Evolutionary conservation across 2,329 filamentous ascomycete species (phyloP), one percentile per base, ranked within the genome.

Genomic region (Fusarium goolgardi): DNA sequence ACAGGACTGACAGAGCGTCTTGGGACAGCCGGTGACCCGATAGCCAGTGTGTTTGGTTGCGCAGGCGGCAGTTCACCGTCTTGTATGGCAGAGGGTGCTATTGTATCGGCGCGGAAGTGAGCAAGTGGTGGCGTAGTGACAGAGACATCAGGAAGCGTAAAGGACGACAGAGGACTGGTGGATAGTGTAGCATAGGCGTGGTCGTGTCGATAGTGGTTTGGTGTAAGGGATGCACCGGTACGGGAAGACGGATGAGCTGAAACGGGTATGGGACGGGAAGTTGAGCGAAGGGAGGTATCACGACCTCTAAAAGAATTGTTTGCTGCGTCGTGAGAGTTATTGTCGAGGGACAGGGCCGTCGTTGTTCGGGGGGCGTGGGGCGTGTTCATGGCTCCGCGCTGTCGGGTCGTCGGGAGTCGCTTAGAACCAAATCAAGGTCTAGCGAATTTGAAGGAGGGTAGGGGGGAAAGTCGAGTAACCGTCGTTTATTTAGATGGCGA

Each of bases 11-110:
- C 50, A 20, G 68, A 64, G 18, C 60, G 63, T 51, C 59, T 61
- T 21, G 65, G 64, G 25, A 56, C 35, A 37, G 62, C 50, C 39
- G 52, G 66, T 35, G 65, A 59, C 20, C 55, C 54, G 34, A 66
- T 53, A 29, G 59, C 37, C 39, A 74, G 53, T 27, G 51, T 40
- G 34, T 27, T 54, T 41, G 61, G 31, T n/a, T 71, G 67, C 29
- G 59, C 40, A 21, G 63, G 60, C 12, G 70, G 68, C 10, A 72
- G 52, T 50, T 72, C 70, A 50, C 55, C 55, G 25, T 73, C 63
- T 25, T 70, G 63, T 32, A 69, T 60, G 5, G 73, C 65, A 21
- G 84, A 80, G 6, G 76, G 73, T 41, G 73, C 69, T 69, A 76
- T 74, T 41, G 76, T 75, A 47, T 67, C 71, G 23, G 75, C 57